These are phyloP conservation scores for Solanum lycopersicoides DNA, from an alignment of 257 asterid species.

Conservation along the genomic window DNA sequence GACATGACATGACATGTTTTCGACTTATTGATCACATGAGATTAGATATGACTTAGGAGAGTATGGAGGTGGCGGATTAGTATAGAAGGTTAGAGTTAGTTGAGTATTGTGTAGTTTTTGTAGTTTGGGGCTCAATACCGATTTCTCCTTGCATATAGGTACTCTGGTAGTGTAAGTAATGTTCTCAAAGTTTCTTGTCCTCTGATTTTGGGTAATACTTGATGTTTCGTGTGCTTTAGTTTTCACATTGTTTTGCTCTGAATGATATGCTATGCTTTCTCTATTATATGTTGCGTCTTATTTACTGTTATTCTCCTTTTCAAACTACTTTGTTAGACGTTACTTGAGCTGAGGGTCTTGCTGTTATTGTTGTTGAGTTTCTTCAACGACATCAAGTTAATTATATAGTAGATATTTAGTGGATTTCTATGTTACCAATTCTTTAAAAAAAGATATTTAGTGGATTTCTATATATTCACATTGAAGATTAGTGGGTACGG, in stretches of 20 bases:
- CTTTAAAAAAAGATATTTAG: no score
- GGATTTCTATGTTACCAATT: not conserved
- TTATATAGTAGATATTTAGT: not conserved
- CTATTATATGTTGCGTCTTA: no score
- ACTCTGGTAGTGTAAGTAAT: not conserved
- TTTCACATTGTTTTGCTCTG: not conserved
- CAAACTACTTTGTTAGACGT: not conserved
- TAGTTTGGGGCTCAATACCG: not conserved
- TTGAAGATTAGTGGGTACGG: not conserved
- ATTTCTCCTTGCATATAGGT: not conserved
- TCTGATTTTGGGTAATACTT: not conserved
- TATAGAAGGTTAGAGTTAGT: not conserved
- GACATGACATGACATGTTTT: not conserved
- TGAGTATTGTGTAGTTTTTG: not conserved
- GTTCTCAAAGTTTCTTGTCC: not conserved
- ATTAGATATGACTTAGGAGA: not conserved
- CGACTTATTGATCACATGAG: not conserved
- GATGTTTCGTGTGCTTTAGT: not conserved
- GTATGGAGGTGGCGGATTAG: not conserved
- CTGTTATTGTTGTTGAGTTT: not conserved
- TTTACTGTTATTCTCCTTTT: not conserved
- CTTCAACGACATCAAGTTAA: not conserved
- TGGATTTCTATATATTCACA: not conserved
- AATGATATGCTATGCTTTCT: no score
- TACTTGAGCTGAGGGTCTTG: not conserved